Conservation (phyloP, 257 asterid species). For the Solanum sparsipilum region DNA sequence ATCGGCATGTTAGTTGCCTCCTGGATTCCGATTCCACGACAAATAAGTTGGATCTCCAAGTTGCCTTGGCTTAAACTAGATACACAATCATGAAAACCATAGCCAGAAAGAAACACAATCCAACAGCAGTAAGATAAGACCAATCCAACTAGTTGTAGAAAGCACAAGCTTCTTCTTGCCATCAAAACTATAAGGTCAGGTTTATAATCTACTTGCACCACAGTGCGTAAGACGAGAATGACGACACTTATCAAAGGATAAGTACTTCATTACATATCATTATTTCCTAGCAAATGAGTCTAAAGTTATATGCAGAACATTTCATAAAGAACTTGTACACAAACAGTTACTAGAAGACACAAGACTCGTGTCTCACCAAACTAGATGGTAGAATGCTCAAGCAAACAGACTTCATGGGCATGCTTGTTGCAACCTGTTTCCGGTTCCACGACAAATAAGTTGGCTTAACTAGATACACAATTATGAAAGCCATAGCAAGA, state of each 20-base stretch:
- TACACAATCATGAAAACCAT: conserved; percentile 4
- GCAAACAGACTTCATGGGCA: background rate
- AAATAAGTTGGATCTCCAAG: background rate
- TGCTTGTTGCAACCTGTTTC: background rate
- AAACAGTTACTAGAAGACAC: background rate
- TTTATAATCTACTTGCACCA: background rate
- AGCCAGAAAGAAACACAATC: conserved; percentile 15
- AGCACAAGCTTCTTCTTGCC: conserved; percentile 23
- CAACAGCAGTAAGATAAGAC: conserved; percentile 16
- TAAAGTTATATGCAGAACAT: background rate
- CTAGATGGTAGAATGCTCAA: background rate
- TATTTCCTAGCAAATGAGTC: background rate
- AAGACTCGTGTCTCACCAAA: background rate
- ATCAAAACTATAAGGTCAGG: conserved; percentile 10
- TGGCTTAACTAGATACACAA: conserved; percentile 13
- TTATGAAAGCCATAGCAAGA: conserved; percentile 8
- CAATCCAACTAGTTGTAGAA: conserved; percentile 27
- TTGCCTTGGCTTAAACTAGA: conserved; percentile 18
- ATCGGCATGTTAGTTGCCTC: background rate
- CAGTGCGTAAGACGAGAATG: background rate
- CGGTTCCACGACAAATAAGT: background rate
- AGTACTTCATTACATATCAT: background rate
- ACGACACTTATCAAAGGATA: background rate
- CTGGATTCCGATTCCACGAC: background rate
- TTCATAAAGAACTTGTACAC: background rate